Percentiles rank a stretch among this genome's conserved stretches.
Evolutionary conservation across 371 early-diverging fungal species (phyloP).

Genomic region (Mortierella sp.): DNA sequence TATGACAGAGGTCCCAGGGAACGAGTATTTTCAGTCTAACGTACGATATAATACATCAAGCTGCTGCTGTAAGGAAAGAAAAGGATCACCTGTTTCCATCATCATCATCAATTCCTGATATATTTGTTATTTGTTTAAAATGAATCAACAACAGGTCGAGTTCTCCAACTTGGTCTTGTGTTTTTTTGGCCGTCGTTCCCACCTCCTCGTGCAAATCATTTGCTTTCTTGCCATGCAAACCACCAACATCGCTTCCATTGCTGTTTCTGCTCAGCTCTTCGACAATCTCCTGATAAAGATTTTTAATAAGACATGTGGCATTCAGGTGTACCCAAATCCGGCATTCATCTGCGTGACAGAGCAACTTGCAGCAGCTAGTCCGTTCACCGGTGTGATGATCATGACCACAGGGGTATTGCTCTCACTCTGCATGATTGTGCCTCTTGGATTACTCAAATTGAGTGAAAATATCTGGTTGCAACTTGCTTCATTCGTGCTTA

Average conservation of each 20-base stretch:
- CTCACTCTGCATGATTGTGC: slow-evolving; percentile 64
- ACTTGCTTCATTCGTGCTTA: slow-evolving; percentile 63
- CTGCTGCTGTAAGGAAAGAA: too few relatives aligned
- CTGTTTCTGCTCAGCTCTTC: slow-evolving; percentile 71
- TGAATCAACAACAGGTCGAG: slow-evolving; percentile 57
- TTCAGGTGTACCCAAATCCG: slow-evolving; percentile 40
- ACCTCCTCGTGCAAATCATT: slow-evolving; percentile 65
- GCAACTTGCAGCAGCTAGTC: slow-evolving; percentile 48
- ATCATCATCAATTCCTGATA: too few relatives aligned
- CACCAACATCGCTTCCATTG: slow-evolving; percentile 71
- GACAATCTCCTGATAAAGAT: slow-evolving; percentile 58
- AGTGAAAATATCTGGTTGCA: slow-evolving; percentile 72
- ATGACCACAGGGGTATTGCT: slow-evolving; percentile 67
- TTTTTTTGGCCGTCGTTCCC: slow-evolving; percentile 66
- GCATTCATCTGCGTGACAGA: slow-evolving; percentile 49
- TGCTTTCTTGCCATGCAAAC: slow-evolving; percentile 71
- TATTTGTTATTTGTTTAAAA: too few relatives aligned
- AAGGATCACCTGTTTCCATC: too few relatives aligned
- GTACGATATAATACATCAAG: slow-evolving; percentile 8
- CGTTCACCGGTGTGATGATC: slow-evolving; percentile 67
- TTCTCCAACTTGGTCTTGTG: slow-evolving; percentile 69
- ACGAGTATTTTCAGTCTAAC: slow-evolving; percentile 72
- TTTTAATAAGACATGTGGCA: slow-evolving; percentile 56
- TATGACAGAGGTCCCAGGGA: slow-evolving; percentile 83
- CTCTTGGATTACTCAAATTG: slow-evolving; percentile 67